Evolutionary conservation across 2,329 filamentous ascomycete genomes (phyloP), one percentile per base, ranked within the genome.

Genomic region (Diplodia mutila): DNA sequence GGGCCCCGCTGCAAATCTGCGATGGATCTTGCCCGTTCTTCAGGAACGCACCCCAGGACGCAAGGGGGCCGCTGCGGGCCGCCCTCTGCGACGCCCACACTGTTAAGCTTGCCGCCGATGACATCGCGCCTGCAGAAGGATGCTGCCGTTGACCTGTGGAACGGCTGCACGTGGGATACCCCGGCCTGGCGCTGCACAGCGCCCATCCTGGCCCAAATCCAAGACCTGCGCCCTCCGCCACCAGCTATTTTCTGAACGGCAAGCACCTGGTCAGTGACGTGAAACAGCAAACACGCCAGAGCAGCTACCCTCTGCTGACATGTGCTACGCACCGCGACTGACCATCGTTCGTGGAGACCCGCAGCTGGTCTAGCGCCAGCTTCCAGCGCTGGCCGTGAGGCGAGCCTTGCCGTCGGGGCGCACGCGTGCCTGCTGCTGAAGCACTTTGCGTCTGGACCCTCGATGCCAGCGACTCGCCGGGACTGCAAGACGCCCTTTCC

Each of bases 71-170:
- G 42, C 59, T 37, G 59, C 59, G 59, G 42, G 16, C 57, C 39
- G 42, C 39, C 57, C 39, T 25, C 37, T 46, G 55, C 25, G 55
- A 59, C 54, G 54, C 54, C 11, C 39, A 32, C 48, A 21, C 29
- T 55, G 63, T 49, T 54, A 57, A 53, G 63, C 49, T 65, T 65
- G 61, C 52, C 37, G 48, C 61, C 9, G 59, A 39, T 53, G 61
- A 63, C 48, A 63, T 51, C 18, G 57, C 25, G 55, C 55, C 39
- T 63, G 59, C 59, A 63, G 59, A 63, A 57, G 32, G 53, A 48
- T 18, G 59, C 42, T 51, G 57, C 57, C 42, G 59, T 63, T 63
- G 42, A 51, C 46, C 27, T 49, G 59, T 63, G 59, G 42, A 63
- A 63, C 59, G n/a, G n/a, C 42, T 11, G 59, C 59, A 63, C 59